Evolutionary conservation across 345 rosid genomes (phyloP).

Genomic region (Ricinus communis): DNA sequence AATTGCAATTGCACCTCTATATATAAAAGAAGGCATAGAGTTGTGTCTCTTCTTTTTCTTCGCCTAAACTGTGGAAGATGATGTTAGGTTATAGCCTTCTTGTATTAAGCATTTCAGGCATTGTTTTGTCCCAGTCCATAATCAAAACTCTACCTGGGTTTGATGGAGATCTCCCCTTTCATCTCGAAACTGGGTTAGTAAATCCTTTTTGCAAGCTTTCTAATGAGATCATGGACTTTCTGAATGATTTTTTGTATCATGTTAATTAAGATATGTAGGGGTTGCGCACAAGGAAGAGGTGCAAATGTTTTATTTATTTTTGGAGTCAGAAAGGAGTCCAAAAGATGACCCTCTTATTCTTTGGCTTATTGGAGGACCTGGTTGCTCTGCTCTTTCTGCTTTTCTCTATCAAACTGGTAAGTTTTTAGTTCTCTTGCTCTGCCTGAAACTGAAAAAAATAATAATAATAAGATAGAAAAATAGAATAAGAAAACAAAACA

Average conservation of each 20-base stretch:
- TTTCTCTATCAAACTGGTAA: slow-evolving; percentile 27
- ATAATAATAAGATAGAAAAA: too few relatives aligned
- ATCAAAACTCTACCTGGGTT: slow-evolving; percentile 25
- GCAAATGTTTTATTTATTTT: slow-evolving; percentile 29
- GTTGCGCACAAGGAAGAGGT: slow-evolving; percentile 31
- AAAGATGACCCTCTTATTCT: slow-evolving; percentile 29
- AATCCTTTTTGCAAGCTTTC: too few relatives aligned
- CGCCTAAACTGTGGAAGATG: not conserved
- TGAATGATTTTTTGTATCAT: not conserved
- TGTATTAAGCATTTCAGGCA: not conserved
- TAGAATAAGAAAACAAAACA: too few relatives aligned
- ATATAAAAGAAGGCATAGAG: too few relatives aligned
- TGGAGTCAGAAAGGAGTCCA: slow-evolving; percentile 33
- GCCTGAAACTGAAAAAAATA: too few relatives aligned
- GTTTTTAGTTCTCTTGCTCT: not conserved
- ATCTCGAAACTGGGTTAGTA: slow-evolving; percentile 29
- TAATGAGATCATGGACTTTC: too few relatives aligned
- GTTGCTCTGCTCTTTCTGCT: slow-evolving; percentile 31
- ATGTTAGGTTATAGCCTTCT: slow-evolving; percentile 7
- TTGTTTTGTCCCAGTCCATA: slow-evolving; percentile 5
- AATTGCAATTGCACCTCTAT: too few relatives aligned
- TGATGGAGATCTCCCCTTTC: slow-evolving; percentile 27
- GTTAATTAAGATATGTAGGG: slow-evolving; percentile 24
- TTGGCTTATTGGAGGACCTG: slow-evolving; percentile 41
- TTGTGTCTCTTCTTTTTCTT: too few relatives aligned